phyloP scores from a whole-genome alignment of 2,329 filamentous ascomycete genomes.

The Penicillium decumbens region DNA sequence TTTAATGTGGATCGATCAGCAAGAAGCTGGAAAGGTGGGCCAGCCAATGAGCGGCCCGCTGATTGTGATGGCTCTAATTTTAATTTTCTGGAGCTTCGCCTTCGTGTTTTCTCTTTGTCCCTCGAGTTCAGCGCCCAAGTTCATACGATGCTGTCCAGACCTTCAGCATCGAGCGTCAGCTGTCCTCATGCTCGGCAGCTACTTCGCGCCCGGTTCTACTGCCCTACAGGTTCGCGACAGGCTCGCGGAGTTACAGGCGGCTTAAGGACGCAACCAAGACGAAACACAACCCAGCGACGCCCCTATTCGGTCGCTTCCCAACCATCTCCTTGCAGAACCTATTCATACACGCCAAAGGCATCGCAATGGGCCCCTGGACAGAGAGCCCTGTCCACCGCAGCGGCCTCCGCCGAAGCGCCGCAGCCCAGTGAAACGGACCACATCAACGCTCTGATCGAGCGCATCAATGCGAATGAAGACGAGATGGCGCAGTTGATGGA shows the following conservation, averaged over 20 bases:
- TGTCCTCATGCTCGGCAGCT: constrained; percentile 27
- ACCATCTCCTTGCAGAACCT: neutral
- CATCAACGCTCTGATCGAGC: constrained; percentile 36
- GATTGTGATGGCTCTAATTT: constrained; percentile 31
- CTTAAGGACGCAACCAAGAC: constrained; percentile 16
- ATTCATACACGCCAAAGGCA: neutral
- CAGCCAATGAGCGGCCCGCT: constrained; percentile 27
- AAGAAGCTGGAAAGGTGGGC: neutral
- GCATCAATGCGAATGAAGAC: constrained; percentile 35
- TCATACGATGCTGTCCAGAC: constrained; percentile 34
- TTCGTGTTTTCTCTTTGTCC: constrained; percentile 15
- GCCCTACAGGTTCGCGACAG: constrained; percentile 22
- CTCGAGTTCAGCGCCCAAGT: constrained; percentile 8
- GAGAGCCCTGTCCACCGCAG: constrained; percentile 24
- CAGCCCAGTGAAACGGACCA: constrained; percentile 25
- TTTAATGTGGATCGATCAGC: neutral
- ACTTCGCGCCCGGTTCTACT: constrained; percentile 20
- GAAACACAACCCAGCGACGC: constrained; percentile 9
- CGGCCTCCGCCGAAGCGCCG: constrained; percentile 12
- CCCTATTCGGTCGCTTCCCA: constrained; percentile 1
- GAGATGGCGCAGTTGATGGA: constrained; percentile 34
- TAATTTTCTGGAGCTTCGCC: constrained; percentile 24
- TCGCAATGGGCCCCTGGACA: constrained; percentile 13
- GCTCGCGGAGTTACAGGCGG: constrained; percentile 24
- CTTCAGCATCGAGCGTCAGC: constrained; percentile 28